phyloP scores from a whole-genome alignment of 371 early-diverging fungal genomes.

The Mucor velutinosus region DNA sequence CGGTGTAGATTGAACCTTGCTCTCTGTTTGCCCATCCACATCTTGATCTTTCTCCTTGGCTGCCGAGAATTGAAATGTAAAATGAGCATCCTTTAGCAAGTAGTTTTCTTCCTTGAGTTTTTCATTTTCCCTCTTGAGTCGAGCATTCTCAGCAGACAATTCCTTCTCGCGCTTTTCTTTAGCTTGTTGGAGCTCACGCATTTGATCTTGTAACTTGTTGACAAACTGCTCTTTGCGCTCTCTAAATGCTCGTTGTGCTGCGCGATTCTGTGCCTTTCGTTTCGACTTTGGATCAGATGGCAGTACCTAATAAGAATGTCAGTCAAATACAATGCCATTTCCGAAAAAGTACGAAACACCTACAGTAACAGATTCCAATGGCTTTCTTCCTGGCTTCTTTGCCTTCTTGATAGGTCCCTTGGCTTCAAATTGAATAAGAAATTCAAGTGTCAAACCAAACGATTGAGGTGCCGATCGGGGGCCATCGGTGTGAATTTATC shows the following conservation, averaged over 20 bases:
- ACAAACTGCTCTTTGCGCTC: slow-evolving; percentile 72
- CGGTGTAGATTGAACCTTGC: slow-evolving; percentile 12
- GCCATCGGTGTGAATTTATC: background rate
- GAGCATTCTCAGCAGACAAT: slow-evolving; percentile 49
- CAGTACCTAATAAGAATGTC: slow-evolving; percentile 3
- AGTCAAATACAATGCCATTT: too few species aligned
- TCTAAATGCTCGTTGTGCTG: slow-evolving; percentile 77
- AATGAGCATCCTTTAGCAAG: slow-evolving; percentile 16
- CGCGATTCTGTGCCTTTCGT: slow-evolving; percentile 76
- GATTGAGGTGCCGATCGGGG: slow-evolving; percentile 10
- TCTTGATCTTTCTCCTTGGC: background rate
- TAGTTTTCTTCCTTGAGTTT: slow-evolving; percentile 44
- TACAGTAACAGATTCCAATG: slow-evolving; percentile 21
- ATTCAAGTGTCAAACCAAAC: background rate
- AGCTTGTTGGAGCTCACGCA: slow-evolving; percentile 68
- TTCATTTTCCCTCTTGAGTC: slow-evolving; percentile 59
- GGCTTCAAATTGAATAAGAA: background rate
- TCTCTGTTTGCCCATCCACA: slow-evolving; percentile 15
- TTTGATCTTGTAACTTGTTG: slow-evolving; percentile 63
- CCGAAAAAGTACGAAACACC: too few species aligned
- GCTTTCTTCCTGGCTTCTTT: slow-evolving; percentile 48
- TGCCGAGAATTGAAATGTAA: slow-evolving; percentile 6
- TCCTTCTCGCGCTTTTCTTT: slow-evolving; percentile 55
- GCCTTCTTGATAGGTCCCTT: slow-evolving; percentile 8
- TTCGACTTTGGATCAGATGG: slow-evolving; percentile 32